Base-by-base conservation (phyloP, 2,329 filamentous ascomycete species). In the Trichoderma koningii region DNA sequence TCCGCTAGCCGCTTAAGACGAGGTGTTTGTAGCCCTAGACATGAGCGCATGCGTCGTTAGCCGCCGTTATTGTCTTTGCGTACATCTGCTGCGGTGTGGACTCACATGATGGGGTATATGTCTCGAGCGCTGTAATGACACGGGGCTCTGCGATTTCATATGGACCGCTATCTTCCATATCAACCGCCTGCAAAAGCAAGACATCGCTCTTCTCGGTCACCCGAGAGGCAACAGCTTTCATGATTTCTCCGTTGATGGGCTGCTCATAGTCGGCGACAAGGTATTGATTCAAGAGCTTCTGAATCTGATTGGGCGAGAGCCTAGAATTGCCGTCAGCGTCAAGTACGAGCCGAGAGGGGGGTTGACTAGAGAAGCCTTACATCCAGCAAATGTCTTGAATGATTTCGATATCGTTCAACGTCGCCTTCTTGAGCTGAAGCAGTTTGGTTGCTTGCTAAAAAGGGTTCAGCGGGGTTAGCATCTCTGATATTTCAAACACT, bases 331-430 rank as follows among this genome's bases (percentile, higher is more conserved):
- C 50, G 30, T 69, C 19, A 69, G 66, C 30, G 6, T 47, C 5
- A 38, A 14, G 7, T 7, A 34, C 19, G 9, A 12, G 17, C 3
- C 6, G 17, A 12, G 45, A 1, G 9, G 17, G 28, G 41, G 55
- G 9, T 53, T 23, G 19, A 28, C 9, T 14, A 10, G 9, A 14
- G 7, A 38, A 14, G 6, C 9, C 91, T 87, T 81, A 96, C 94
- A 98, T 98, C 94, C 94, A 98, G 85, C 95, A 99, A 73, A 99
- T 99, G 76, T 99, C 95, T 81, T 99, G 95, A 73, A 99, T 99
- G 73, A 99, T 99, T 80, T 99, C 95, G 73, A 99, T 99, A 74
- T 99, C 95, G 76, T 98, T 99, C 75, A 99, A 81, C 1, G 95
- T 99, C 9, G 95, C 95, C 82, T 99, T 99, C 88, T 99, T 99